Percentiles rank a stretch among this genome's conserved stretches.
phyloP scores from a whole-genome alignment of 2,329 filamentous ascomycete genomes.

The Sporothrix pseudoabietina region DNA sequence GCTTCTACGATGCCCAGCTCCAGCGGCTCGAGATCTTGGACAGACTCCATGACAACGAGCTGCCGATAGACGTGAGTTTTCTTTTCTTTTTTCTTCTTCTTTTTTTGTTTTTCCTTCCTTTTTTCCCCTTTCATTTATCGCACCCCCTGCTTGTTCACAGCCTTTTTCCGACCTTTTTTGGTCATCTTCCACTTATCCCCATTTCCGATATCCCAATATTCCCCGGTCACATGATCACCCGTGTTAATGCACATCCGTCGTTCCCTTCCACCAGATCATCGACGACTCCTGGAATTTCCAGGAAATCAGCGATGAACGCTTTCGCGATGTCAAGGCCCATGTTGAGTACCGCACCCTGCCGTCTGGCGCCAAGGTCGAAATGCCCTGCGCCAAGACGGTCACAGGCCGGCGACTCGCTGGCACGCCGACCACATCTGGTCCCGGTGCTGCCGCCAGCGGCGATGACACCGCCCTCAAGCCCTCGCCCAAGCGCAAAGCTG shows the following conservation, averaged over 20 bases:
- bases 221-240: constrained; percentile 27
- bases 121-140: neutral
- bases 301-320: constrained; percentile 33
- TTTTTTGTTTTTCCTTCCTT: constrained; percentile 31
- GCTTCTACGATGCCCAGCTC: constrained; percentile 51
- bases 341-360: constrained; percentile 36
- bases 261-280: constrained; percentile 30
- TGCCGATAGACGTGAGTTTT: constrained; percentile 54
- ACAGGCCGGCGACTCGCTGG: constrained; percentile 29
- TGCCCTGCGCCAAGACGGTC: constrained; percentile 40
- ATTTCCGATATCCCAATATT: neutral
- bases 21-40: constrained; percentile 51
- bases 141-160: constrained; percentile 21
- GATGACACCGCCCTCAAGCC: constrained; percentile 21
- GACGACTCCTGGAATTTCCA: constrained; percentile 34
- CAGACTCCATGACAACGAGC: constrained; percentile 47
- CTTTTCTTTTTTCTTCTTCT: neutral
- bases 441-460: neutral
- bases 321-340: constrained; percentile 34
- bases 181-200: constrained; percentile 1
- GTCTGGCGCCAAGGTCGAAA: constrained; percentile 39
- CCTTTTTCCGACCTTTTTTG: constrained; percentile 21
- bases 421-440: neutral
- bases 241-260: constrained; percentile 37
- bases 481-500: constrained; percentile 54